Evolutionary conservation across 2,329 filamentous ascomycete species (phyloP), one percentile per base, ranked within the genome.

Genomic region (Trichoderma sp.): DNA sequence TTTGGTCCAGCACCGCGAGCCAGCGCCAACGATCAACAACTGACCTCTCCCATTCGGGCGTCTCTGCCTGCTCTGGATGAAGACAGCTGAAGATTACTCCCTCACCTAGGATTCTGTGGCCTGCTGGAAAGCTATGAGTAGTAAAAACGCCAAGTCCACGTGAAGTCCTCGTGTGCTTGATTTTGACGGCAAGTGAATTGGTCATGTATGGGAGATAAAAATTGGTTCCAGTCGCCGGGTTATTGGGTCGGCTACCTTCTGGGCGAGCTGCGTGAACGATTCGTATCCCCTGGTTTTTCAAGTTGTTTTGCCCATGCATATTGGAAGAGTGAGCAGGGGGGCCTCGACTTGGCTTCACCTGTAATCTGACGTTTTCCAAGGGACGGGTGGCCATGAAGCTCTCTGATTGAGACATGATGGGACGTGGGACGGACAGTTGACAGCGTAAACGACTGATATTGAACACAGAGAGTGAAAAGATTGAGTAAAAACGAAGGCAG

Each of bases 121-220:
- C 23, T 5, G 11, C n/a, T 4, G 28, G 28, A 11, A 78, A 53
- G 6, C 74, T n/a, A 1, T 6, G 62, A 0, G 1, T 47, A 5
- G 76, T 74, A 66, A 76, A 77, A 7, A 80, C 55, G 11, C 79
- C 79, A 6, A 15, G 34, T 3, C 72, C 68, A 1, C 72, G 73
- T 5, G 17, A 7, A 3, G 53, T 71, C 1, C 13, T 3, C 1
- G 75, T 76, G 1, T 73, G 2, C 7, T 15, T 30, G 34, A 78
- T 70, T 1, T 9, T 7, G 15, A 77, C 50, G 15, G 70, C 74
- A 6, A 74, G 15, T 8, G 32, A 11, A 32, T 34, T 59, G n/a
- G 6, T 7, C 17, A 59, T 5, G 17, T 28, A 28, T 34, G 28
- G 57, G 17, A 8, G 57, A 34, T 34, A 23, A 12, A 34, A 6